These are phyloP conservation scores for Alectoria sarmentosa DNA, from an alignment of 495 filamentous ascomycete species.

Conservation along the genomic window DNA sequence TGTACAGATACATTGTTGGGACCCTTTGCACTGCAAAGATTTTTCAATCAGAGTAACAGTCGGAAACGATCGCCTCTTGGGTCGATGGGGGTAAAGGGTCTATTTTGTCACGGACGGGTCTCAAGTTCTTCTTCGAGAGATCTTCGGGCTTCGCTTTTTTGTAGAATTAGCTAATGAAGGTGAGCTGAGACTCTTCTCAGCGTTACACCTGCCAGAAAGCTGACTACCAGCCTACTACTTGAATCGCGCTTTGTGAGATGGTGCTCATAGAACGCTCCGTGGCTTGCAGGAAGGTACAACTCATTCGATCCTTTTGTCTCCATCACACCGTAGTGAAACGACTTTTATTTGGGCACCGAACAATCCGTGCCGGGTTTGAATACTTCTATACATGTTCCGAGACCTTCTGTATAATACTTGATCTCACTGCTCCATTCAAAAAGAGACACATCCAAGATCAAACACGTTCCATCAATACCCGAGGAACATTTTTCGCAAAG, in stretches of 20 bases:
- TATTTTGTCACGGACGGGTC: no score
- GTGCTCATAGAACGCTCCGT: neutral
- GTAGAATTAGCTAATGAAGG: neutral
- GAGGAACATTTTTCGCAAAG: neutral
- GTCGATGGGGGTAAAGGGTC: no score
- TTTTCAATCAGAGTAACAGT: no score
- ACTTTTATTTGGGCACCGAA: neutral
- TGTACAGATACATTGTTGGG: no score
- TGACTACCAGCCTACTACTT: neutral
- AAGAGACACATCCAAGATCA: neutral
- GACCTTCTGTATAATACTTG: neutral
- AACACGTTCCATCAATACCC: neutral
- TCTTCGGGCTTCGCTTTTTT: slow-evolving; percentile 4
- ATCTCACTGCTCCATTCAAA: neutral
- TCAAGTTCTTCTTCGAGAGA: neutral
- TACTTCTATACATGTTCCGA: neutral
- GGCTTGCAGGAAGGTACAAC: neutral
- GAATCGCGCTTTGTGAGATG: neutral
- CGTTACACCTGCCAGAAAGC: neutral
- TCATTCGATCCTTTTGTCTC: neutral
- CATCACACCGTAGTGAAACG: neutral
- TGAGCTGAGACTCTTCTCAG: neutral
- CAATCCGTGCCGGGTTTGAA: neutral
- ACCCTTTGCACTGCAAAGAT: no score
- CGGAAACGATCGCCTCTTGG: no score